Base-by-base conservation (phyloP, 352 stramenopile genomes). In the Phytophthora sojae region DNA sequence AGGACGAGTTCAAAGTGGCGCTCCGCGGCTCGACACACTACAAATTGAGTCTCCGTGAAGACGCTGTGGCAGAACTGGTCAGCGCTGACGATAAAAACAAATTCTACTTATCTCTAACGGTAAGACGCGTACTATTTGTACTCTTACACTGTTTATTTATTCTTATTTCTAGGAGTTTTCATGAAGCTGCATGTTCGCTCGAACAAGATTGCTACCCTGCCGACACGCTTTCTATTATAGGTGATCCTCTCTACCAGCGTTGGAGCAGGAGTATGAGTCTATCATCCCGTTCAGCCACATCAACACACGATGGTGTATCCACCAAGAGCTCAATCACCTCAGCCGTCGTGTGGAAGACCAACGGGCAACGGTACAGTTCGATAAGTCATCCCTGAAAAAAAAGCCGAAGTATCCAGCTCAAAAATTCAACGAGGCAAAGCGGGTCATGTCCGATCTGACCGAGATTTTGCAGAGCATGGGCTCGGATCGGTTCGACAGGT, bases 101-200 rank as follows among this genome's bases (percentile, higher is more conserved):
- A 42, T 42, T 8, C 32, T 42, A 42, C 32, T 3, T 42, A 14
- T 42, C 32, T 42, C 7, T 42, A 14, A 9, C 7, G 32, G 32
- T 42, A 42, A 42, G 32, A 9, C 11, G 2, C 2, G 11, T 42
- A 42, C 2, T 14, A 42, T 42, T 42, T 42, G 32, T 8, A 42
- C 11, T 9, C 32, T 42, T 14, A 42, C 32, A 42, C 32, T 42
- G 25, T 11, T 42, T 56, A 12, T 32, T 29, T 53, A 7, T 2
- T 26, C 25, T 32, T 17, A 30, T 32, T 6, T 12, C 1, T 8
- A 53, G 17, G 21, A 53, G 32, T 53, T 53, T 15, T 30, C 47
- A 12, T 53, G 47, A 6, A 30, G n/a, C 6, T 53, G 47, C 47
- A 53, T 53, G 17, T 53, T 53, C 47, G n/a, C 47, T 53, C 47